Percentiles rank a stretch among this genome's conserved stretches.
phyloP scores from a whole-genome alignment of 2,329 filamentous ascomycete genomes.

The Pestalotiopsis sp. region DNA sequence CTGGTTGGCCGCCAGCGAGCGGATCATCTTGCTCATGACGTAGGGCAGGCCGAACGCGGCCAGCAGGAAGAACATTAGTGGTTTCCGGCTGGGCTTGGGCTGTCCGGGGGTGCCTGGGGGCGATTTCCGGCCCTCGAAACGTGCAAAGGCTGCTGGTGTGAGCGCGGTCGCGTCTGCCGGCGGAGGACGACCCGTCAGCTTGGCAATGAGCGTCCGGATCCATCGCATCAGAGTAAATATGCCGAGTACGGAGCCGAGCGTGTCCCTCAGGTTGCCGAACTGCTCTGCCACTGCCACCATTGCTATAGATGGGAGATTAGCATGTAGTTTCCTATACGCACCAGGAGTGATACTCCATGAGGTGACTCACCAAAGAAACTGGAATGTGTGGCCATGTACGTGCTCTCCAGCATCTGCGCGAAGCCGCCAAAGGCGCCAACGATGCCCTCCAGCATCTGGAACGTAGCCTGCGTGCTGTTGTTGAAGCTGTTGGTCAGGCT shows the following conservation, averaged over 20 bases:
- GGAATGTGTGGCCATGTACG: slow-evolving; percentile 98
- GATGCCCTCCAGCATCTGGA: slow-evolving; percentile 97
- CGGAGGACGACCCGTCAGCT: slow-evolving; percentile 86
- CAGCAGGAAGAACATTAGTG: slow-evolving; percentile 91
- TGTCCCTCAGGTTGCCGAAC: slow-evolving; percentile 90
- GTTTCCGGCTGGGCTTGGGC: slow-evolving; percentile 85
- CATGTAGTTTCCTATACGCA: slow-evolving; percentile 1
- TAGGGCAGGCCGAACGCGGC: slow-evolving; percentile 96
- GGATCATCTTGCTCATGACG: slow-evolving; percentile 95
- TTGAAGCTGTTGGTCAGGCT: slow-evolving; percentile 95
- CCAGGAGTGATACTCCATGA: neutral
- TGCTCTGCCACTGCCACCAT: slow-evolving; percentile 99
- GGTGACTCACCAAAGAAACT: slow-evolving; percentile 86
- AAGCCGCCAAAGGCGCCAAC: slow-evolving; percentile 97
- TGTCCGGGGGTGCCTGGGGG: slow-evolving; percentile 61
- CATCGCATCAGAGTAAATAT: slow-evolving; percentile 96
- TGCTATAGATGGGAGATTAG: slow-evolving; percentile 51
- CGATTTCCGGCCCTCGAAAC: slow-evolving; percentile 73
- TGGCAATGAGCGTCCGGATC: slow-evolving; percentile 89
- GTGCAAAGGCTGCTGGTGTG: slow-evolving; percentile 88
- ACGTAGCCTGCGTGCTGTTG: slow-evolving; percentile 93
- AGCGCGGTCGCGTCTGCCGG: slow-evolving; percentile 86
- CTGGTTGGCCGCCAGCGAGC: slow-evolving; percentile 77
- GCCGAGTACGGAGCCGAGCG: slow-evolving; percentile 88
- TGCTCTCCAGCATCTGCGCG: slow-evolving; percentile 98